Conservation (phyloP, 306 rosid species). For the Heteromeles arbutifolia region DNA sequence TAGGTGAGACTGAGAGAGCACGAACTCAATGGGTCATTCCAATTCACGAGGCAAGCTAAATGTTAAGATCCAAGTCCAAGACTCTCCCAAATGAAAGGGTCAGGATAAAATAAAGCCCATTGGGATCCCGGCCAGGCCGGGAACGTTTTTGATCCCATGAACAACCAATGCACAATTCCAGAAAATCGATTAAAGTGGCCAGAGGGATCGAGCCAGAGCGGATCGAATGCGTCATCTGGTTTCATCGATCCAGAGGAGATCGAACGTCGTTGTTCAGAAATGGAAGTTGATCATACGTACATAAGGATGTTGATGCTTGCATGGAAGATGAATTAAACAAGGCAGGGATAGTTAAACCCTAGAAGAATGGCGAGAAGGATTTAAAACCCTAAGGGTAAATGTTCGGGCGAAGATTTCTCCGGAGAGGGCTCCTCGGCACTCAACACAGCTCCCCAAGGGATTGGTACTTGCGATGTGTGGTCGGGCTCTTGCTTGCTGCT, state of each 20-base stretch:
- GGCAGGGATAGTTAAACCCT: slow-evolving; percentile 88
- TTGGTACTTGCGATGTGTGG: too few species aligned
- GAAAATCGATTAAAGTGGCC: too few species aligned
- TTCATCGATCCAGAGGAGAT: slow-evolving; percentile 97
- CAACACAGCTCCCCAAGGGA: too few species aligned
- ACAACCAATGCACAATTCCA: not conserved
- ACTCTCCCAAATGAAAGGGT: not conserved
- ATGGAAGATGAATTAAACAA: slow-evolving; percentile 83
- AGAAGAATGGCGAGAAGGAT: slow-evolving; percentile 96
- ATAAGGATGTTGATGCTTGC: slow-evolving; percentile 97
- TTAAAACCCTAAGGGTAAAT: slow-evolving; percentile 81
- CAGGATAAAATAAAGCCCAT: not conserved
- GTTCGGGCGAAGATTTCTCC: too few species aligned
- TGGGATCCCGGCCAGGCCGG: not conserved
- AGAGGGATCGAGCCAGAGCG: too few species aligned
- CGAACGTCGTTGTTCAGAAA: slow-evolving; percentile 81
- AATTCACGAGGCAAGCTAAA: too few species aligned
- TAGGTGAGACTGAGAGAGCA: too few species aligned
- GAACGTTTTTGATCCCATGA: not conserved
- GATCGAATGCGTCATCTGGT: slow-evolving; percentile 59
- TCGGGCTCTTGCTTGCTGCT: too few species aligned
- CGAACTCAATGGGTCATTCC: too few species aligned
- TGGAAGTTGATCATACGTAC: slow-evolving; percentile 86
- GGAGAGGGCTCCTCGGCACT: too few species aligned
- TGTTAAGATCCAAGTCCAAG: not conserved